Base-by-base conservation (phyloP, 2,329 filamentous ascomycete genomes). In the Cladophialophora immunda region DNA sequence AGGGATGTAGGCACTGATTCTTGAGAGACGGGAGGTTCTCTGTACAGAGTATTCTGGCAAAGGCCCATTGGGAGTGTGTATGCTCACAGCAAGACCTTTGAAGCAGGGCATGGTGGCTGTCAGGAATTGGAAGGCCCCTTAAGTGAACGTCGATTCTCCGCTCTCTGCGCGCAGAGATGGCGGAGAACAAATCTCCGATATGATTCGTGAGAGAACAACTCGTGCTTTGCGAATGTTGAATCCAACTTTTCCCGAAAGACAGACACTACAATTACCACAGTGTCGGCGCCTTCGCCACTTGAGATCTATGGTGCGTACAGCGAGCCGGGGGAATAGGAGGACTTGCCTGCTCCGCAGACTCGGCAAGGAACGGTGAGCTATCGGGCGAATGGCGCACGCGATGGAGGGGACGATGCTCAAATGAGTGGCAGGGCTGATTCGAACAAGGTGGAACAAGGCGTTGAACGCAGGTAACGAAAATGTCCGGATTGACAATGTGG, bases 11-110 rank as follows among this genome's bases (percentile, higher is more conserved):
- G 92, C 93, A 78, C 93, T 97, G 81, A 99, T 97, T 76, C 95
- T 91, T 70, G 92, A 94, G 70, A 93, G 87, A 75, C 93, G 91
- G 66, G 92, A 93, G 81, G 97, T 93, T 78, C 93, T 95, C 83
- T 98, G 94, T 74, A 98, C 91, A 75, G 94, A 94, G 82, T 97
- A 90, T 82, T 99, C 95, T 69, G 93, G 86, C 72, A 99, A 88
- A 72, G 95, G 94, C 53, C 88, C 88, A 73, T 87, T 85, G 73
- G 93, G 87, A 53, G 88, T 89, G 83, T 99, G 95, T 79, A 98
- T 96, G 86, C 92, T 97, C 78, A 98, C 94, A 75, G 95, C 94
- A 82, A 99, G 93, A 81, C 95, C 95, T 85, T 98, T 97, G 85
- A 98, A 99, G 88, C 94, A 98, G 84, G 95, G 95, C 95, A 92